These are phyloP conservation scores for Aspergillus viridinutans DNA, from an alignment of 2,329 filamentous ascomycete genomes.

Conservation along the genomic window DNA sequence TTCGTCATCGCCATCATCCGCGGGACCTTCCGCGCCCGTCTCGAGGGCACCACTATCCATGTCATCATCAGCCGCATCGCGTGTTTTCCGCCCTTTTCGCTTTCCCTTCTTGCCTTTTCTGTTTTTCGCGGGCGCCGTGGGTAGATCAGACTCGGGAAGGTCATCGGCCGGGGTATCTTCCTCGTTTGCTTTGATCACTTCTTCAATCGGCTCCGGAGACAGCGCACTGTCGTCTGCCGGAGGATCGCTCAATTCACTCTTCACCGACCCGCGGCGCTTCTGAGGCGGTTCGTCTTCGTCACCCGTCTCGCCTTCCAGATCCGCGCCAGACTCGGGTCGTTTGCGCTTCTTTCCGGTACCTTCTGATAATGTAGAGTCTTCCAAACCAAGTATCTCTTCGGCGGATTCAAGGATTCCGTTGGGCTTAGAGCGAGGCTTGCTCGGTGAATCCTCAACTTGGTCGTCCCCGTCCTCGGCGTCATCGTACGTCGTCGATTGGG, in stretches of 20 bases:
- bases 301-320: slow-evolving; percentile 30
- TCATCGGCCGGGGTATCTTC: slow-evolving; percentile 32
- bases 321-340: slow-evolving; percentile 33
- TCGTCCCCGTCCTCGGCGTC: slow-evolving; percentile 51
- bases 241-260: slow-evolving; percentile 34
- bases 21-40: slow-evolving; percentile 40
- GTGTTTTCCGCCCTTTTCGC: slow-evolving; percentile 41
- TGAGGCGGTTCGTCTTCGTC: slow-evolving; percentile 40
- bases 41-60: slow-evolving; percentile 36
- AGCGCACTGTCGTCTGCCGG: slow-evolving; percentile 29
- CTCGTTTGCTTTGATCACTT: slow-evolving; percentile 24
- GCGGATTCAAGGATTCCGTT: slow-evolving; percentile 22
- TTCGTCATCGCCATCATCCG: slow-evolving; percentile 48
- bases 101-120: slow-evolving; percentile 45
- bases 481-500: slow-evolving; percentile 51
- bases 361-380: slow-evolving; percentile 27
- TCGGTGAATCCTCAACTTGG: slow-evolving; percentile 39
- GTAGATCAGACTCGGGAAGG: slow-evolving; percentile 28
- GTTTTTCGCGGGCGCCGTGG: slow-evolving; percentile 27
- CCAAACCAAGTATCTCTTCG: slow-evolving; percentile 22
- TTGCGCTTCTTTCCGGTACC: slow-evolving; percentile 40
- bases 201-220: slow-evolving; percentile 35
- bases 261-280: slow-evolving; percentile 40
- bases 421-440: slow-evolving; percentile 34
- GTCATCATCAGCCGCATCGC: slow-evolving; percentile 35